Evolutionary conservation across 176 grass and related monocot genomes (phyloP).

Genomic region (Aechmea fasciata): DNA sequence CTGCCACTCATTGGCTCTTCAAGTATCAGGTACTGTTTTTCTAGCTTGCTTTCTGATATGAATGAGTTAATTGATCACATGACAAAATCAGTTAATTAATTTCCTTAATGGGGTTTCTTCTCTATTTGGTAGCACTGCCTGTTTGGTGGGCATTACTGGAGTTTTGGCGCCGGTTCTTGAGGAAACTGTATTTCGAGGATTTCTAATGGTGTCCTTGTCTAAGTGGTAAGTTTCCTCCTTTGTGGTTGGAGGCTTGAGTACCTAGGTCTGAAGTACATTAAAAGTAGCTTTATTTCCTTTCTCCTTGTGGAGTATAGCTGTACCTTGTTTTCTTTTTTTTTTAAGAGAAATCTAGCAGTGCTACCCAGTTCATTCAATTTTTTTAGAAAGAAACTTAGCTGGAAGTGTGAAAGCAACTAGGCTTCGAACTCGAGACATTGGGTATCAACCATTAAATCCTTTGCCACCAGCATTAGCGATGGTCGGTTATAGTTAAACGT

Average conservation of each 20-base stretch:
- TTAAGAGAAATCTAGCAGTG: no score
- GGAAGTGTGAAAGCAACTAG: no score
- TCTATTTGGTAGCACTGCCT: conserved; percentile 54
- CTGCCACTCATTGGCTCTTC: conserved; percentile 94
- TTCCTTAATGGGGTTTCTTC: conserved; percentile 16
- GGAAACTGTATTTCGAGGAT: conserved; percentile 94
- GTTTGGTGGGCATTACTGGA: conserved; percentile 75
- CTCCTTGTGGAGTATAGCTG: not conserved
- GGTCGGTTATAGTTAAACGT: no score
- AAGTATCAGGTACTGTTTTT: conserved; percentile 48
- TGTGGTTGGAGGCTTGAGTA: not conserved
- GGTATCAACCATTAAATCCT: no score
- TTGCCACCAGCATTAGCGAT: no score
- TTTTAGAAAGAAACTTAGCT: no score
- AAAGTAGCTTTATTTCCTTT: not conserved
- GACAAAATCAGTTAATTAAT: conserved; percentile 11
- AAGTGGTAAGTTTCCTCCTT: conserved; percentile 49
- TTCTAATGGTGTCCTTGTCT: conserved; percentile 83
- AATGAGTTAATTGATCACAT: conserved; percentile 3
- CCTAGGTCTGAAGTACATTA: conserved; percentile 6
- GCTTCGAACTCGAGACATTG: no score
- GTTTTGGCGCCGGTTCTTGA: conserved; percentile 90
- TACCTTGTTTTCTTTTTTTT: no score
- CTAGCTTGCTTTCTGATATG: conserved; percentile 11
- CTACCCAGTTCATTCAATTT: no score